Conservation (phyloP, 2,329 filamentous ascomycete species). For the Aureobasidium lini region DNA sequence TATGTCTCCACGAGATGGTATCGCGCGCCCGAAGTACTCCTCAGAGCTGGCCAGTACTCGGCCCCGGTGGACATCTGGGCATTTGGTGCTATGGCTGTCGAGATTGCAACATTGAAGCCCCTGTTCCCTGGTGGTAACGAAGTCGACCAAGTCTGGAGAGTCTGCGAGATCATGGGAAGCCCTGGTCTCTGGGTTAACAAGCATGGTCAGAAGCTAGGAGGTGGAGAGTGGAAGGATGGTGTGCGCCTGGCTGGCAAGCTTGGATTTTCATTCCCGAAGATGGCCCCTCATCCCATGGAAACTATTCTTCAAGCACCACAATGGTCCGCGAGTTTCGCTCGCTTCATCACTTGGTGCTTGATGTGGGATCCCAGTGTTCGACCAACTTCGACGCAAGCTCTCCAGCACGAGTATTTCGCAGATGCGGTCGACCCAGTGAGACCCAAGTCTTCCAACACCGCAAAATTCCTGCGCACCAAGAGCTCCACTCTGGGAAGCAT, state of each 20-base stretch:
- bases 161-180: constrained; percentile 99
- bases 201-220: constrained; percentile 74
- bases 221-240: constrained; percentile 95
- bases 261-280: constrained; percentile 97
- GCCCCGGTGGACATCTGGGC: constrained; percentile 98
- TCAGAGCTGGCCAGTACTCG: constrained; percentile 93
- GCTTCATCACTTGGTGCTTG: constrained; percentile 96
- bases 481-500: constrained; percentile 70
- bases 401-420: constrained; percentile 88
- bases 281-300: constrained; percentile 96
- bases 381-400: constrained; percentile 86
- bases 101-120: constrained; percentile 92
- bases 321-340: constrained; percentile 79
- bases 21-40: constrained; percentile 81
- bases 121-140: constrained; percentile 96
- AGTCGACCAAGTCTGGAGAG: constrained; percentile 97
- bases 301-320: constrained; percentile 84
- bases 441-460: constrained; percentile 85
- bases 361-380: constrained; percentile 96
- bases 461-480: constrained; percentile 78
- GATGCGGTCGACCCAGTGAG: constrained; percentile 88
- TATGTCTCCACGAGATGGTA: constrained; percentile 98
- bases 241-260: constrained; percentile 88
- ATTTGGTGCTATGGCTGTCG: constrained; percentile 95
- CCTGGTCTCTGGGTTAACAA: constrained; percentile 98